Conservation (phyloP, 2,329 filamentous ascomycete genomes). For the Epichloe baconii region DNA sequence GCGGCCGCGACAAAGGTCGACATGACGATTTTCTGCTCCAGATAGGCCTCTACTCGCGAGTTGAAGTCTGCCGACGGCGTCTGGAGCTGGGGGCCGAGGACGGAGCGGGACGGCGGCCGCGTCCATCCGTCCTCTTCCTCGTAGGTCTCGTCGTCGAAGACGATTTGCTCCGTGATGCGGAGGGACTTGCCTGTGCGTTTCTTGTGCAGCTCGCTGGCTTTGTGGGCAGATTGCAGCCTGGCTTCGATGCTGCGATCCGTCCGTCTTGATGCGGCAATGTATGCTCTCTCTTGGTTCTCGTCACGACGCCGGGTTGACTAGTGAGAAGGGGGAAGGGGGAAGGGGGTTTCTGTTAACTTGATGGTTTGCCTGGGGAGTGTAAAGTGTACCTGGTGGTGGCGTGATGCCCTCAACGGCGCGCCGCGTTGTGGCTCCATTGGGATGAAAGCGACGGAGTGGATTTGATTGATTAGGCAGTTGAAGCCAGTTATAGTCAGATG, state of each 20-base stretch:
- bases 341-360: background rate
- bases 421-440: background rate
- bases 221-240: constrained; percentile 71
- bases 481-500: too few species aligned
- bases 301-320: constrained; percentile 23
- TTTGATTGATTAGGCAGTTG: background rate
- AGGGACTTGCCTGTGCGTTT: constrained; percentile 71
- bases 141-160: constrained; percentile 88
- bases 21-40: constrained; percentile 1
- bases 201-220: constrained; percentile 87
- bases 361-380: too few species aligned
- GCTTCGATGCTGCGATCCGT: constrained; percentile 81
- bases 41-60: background rate
- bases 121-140: constrained; percentile 63
- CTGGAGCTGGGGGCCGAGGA: background rate
- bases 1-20: background rate
- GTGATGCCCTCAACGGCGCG: background rate
- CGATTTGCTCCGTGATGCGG: constrained; percentile 72
- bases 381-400: background rate
- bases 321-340: too few species aligned
- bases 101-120: background rate
- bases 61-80: background rate
- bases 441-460: background rate
- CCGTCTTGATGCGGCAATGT: constrained; percentile 79
- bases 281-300: constrained; percentile 77